phyloP scores from a whole-genome alignment of 192 early-diverging fungal genomes.

The Rhizoclosmatium globosum region DNA sequence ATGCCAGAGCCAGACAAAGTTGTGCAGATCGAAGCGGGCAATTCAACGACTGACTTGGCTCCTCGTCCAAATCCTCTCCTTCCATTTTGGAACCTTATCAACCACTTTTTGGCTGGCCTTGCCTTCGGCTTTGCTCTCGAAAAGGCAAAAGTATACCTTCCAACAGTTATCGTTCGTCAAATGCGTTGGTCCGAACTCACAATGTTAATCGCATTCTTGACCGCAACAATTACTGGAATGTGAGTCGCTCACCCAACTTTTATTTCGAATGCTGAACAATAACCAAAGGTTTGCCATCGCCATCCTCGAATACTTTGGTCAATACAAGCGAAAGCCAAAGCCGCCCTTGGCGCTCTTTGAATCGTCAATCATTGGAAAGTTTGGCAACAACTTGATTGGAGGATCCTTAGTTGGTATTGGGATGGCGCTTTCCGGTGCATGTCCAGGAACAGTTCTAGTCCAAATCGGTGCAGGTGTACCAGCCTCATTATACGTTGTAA shows the following conservation, averaged over 20 bases:
- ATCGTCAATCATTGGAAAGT: neutral
- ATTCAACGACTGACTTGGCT: too few relatives aligned
- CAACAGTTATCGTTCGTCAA: conserved; percentile 37
- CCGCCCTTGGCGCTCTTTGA: neutral
- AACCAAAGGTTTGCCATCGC: conserved; percentile 27
- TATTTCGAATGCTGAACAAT: neutral
- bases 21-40: too few relatives aligned
- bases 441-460: conserved; percentile 47
- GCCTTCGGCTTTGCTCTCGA: conserved; percentile 47
- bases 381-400: conserved; percentile 35
- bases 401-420: conserved; percentile 41
- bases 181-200: conserved; percentile 31
- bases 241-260: neutral
- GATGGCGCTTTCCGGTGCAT: conserved; percentile 45
- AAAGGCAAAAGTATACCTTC: conserved; percentile 43
- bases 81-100: neutral
- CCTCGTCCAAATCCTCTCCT: too few relatives aligned
- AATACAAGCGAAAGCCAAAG: conserved; percentile 35
- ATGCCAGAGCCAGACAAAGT: too few relatives aligned
- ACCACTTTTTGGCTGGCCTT: conserved; percentile 11
- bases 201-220: conserved; percentile 50
- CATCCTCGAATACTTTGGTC: conserved; percentile 12
- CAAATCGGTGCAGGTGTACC: conserved; percentile 44
- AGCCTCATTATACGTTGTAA: conserved; percentile 8
- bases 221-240: conserved; percentile 38